These are phyloP conservation scores for Phytophthora boehmeriae DNA, from an alignment of 352 stramenopile species.

Conservation along the genomic window DNA sequence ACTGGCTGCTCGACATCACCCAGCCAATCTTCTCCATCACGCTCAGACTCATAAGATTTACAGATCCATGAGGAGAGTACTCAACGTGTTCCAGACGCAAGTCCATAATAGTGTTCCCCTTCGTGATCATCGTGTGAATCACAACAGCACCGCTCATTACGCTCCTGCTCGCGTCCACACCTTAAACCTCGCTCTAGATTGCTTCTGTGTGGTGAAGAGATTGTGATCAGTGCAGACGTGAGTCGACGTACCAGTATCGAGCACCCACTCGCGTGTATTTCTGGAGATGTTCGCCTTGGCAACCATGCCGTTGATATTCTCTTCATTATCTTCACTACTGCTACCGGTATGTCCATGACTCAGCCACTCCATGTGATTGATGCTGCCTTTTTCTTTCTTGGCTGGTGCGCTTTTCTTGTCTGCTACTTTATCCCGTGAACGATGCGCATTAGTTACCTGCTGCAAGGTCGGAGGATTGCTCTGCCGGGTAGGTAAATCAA, in stretches of 20 bases:
- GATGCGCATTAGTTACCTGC: slow-evolving; percentile 12
- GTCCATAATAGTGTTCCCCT: background rate
- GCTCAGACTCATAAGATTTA: slow-evolving; percentile 2
- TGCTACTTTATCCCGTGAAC: slow-evolving; percentile 2
- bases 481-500: slow-evolving; percentile 12
- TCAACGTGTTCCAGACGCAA: background rate
- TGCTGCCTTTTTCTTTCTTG: background rate
- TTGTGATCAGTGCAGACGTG: background rate
- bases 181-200: slow-evolving; percentile 2
- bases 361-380: slow-evolving; percentile 6
- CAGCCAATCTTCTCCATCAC: slow-evolving; percentile 6
- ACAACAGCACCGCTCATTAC: slow-evolving; percentile 3
- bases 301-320: background rate
- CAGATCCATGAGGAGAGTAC: slow-evolving; percentile 6
- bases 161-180: slow-evolving; percentile 1
- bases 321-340: slow-evolving; percentile 1
- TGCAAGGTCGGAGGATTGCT: slow-evolving; percentile 5
- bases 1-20: background rate
- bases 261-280: slow-evolving; percentile 1
- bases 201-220: slow-evolving; percentile 1
- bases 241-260: background rate
- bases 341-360: slow-evolving; percentile 5
- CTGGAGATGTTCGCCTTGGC: background rate
- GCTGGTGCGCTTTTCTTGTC: background rate
- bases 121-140: background rate